These are phyloP conservation scores for Phytopythium vexans DNA, from an alignment of 352 stramenopile genomes.

Conservation along the genomic window DNA sequence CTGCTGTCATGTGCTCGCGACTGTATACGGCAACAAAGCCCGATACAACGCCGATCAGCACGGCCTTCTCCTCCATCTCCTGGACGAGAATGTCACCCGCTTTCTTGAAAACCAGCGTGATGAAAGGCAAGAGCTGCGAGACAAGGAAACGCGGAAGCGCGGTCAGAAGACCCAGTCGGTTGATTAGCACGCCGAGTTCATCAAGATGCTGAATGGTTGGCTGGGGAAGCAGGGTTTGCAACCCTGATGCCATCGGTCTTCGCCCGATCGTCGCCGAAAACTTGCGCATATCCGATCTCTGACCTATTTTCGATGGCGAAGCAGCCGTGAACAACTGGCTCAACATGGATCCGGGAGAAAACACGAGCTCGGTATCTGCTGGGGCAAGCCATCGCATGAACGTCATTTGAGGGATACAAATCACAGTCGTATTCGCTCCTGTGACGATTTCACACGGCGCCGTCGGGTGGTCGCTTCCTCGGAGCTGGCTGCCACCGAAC, in stretches of 20 bases:
- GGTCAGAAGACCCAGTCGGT: slow-evolving; percentile 34
- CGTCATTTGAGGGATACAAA: slow-evolving; percentile 25
- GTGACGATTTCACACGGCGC: slow-evolving; percentile 15
- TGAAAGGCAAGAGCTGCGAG: slow-evolving; percentile 29
- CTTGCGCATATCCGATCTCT: neutral
- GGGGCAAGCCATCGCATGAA: slow-evolving; percentile 49
- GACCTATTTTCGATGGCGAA: slow-evolving; percentile 1
- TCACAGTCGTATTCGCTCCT: slow-evolving; percentile 30
- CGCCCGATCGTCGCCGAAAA: neutral
- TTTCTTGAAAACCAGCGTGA: slow-evolving; percentile 26
- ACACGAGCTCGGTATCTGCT: slow-evolving; percentile 25
- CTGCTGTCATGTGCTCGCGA: slow-evolving; percentile 51
- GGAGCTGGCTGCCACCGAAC: slow-evolving; percentile 33
- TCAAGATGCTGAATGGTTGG: slow-evolving; percentile 9
- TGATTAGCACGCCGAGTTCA: slow-evolving; percentile 29
- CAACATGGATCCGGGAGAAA: slow-evolving; percentile 38
- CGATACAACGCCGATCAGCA: slow-evolving; percentile 41
- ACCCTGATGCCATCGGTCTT: neutral
- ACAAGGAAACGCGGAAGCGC: slow-evolving; percentile 38
- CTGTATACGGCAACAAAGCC: slow-evolving; percentile 63
- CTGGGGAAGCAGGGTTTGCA: neutral
- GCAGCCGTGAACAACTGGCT: slow-evolving; percentile 17
- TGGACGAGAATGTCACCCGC: slow-evolving; percentile 56
- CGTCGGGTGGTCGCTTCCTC: slow-evolving; percentile 1
- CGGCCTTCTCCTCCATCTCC: slow-evolving; percentile 27